A percentile compares a stretch with the other conserved stretches of the same genome.
These are phyloP conservation scores for Rhizoclosmatium globosum DNA, from an alignment of 192 early-diverging fungal genomes.

Conservation along the genomic window DNA sequence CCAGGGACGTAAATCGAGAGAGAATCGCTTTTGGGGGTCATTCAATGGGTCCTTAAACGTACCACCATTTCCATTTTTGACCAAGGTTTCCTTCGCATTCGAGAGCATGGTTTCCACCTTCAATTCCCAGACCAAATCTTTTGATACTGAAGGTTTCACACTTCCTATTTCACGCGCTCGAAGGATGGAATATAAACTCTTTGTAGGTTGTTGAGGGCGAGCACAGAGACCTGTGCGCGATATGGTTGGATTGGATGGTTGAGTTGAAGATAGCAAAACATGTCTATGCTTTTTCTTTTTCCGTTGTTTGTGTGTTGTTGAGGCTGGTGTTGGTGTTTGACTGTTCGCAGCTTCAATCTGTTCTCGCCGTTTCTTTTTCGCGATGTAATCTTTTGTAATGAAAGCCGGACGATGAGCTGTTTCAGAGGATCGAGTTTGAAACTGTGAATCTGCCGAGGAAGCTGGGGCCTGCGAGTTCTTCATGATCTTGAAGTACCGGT, in stretches of 20 bases:
- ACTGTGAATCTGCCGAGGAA: background rate
- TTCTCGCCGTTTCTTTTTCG: background rate
- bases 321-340: background rate
- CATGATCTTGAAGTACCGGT: slow-evolving; percentile 32
- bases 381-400: slow-evolving; percentile 7
- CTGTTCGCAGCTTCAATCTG: background rate
- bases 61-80: no score
- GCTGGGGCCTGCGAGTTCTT: slow-evolving; percentile 3
- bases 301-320: background rate
- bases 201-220: background rate
- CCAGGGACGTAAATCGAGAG: background rate
- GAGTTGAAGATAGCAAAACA: background rate
- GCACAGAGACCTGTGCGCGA: background rate
- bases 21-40: no score
- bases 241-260: background rate
- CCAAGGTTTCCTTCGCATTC: no score
- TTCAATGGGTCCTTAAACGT: no score
- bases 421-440: background rate
- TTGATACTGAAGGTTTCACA: background rate
- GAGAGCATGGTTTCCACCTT: no score
- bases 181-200: background rate
- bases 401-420: background rate
- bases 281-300: background rate
- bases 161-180: background rate
- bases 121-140: background rate